phyloP scores from a whole-genome alignment of 305 asterid species.

The Fraxinus dipetala region DNA sequence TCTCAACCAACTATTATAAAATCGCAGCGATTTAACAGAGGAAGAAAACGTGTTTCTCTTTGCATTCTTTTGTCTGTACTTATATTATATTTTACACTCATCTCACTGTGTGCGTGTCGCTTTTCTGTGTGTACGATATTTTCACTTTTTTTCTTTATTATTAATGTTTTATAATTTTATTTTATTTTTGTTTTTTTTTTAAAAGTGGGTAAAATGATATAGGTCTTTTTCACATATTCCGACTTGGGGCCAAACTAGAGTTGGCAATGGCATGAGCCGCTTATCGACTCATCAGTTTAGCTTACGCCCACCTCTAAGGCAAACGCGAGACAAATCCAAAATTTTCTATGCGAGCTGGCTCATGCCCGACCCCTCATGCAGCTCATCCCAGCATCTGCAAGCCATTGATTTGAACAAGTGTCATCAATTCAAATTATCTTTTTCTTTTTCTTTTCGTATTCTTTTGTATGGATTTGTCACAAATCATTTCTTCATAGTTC shows the following conservation, averaged over 20 bases:
- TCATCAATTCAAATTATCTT: neutral
- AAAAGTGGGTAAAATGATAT: neutral
- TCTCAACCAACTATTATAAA: neutral
- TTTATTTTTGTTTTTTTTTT: neutral
- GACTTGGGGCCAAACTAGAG: neutral
- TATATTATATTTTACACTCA: neutral
- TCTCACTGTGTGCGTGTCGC: neutral
- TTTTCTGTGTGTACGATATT: neutral
- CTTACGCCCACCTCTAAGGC: neutral
- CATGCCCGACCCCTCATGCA: neutral
- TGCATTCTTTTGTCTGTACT: neutral
- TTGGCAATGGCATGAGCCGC: neutral
- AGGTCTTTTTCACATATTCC: neutral
- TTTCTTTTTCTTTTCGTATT: neutral
- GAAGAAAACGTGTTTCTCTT: neutral
- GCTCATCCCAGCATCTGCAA: neutral
- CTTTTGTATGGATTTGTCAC: neutral
- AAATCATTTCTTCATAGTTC: neutral
- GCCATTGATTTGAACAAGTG: neutral
- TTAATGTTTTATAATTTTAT: neutral
- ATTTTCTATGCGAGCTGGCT: neutral
- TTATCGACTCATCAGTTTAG: neutral
- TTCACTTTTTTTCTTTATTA: neutral
- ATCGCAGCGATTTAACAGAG: neutral
- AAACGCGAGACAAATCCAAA: neutral